Percentiles rank a stretch among this genome's conserved stretches.
Conservation (phyloP, 2,329 filamentous ascomycete genomes). For the Epichloe hybrida region DNA sequence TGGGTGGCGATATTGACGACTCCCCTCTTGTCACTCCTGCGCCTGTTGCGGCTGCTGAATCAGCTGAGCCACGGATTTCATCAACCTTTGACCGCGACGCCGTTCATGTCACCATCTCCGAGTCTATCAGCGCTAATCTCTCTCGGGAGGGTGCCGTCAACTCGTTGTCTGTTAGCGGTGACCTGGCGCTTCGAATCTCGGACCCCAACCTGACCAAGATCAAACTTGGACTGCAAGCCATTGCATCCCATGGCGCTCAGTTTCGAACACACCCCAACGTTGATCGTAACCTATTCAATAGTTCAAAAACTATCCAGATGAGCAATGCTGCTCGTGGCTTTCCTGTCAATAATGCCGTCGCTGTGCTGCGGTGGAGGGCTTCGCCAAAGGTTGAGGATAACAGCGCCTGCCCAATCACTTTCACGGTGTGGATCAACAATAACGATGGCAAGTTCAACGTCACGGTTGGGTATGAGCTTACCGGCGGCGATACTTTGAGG, state of each 20-base stretch:
- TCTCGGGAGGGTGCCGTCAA: constrained; percentile 78
- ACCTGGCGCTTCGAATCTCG: constrained; percentile 79
- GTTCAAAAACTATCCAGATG: constrained; percentile 73
- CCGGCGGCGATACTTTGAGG: constrained; percentile 60
- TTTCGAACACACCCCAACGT: constrained; percentile 96
- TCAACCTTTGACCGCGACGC: constrained; percentile 66
- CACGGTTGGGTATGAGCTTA: constrained; percentile 91
- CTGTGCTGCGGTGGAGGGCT: constrained; percentile 85
- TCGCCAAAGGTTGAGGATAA: constrained; percentile 69
- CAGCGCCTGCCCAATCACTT: constrained; percentile 77
- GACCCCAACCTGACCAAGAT: constrained; percentile 84
- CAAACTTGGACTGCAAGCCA: constrained; percentile 67
- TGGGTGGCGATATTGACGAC: constrained; percentile 77
- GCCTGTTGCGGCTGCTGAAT: constrained; percentile 34
- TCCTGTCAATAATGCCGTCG: constrained; percentile 86
- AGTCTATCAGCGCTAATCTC: constrained; percentile 80
- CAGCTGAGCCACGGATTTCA: constrained; percentile 42
- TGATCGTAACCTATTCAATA: constrained; percentile 76
- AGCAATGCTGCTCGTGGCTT: constrained; percentile 80
- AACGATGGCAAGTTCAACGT: constrained; percentile 73
- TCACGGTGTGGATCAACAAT: constrained; percentile 96
- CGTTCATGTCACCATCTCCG: constrained; percentile 76
- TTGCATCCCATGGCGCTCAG: constrained; percentile 70
- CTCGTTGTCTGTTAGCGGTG: constrained; percentile 79
- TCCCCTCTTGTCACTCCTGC: constrained; percentile 54